Percentiles rank a stretch among this genome's conserved stretches.
Evolutionary conservation across 1,139 yeast species (phyloP).

Genomic region (Debaryomyces subglobosus): DNA sequence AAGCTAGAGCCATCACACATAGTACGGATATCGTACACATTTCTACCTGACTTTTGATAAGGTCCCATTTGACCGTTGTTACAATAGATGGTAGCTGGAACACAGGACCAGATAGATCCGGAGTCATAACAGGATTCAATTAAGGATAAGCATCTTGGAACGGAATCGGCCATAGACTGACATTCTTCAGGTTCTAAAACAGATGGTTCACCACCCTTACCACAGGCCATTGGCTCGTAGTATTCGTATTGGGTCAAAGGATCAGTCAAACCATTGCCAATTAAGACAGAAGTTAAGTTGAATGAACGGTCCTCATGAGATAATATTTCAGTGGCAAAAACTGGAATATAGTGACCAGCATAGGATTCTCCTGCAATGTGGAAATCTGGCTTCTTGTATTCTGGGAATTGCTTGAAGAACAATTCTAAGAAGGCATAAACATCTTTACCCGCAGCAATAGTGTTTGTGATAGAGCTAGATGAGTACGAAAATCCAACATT

Average conservation of each 20-base stretch:
- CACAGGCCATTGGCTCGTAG: constrained; percentile 98
- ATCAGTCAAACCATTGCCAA: constrained; percentile 96
- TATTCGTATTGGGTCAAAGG: constrained; percentile 85
- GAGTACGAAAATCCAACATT: constrained; percentile 83
- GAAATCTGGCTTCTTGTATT: constrained; percentile 68
- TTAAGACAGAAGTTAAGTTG: constrained; percentile 82
- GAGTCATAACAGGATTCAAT: constrained; percentile 80
- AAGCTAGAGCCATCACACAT: constrained; percentile 77
- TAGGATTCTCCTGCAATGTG: constrained; percentile 99
- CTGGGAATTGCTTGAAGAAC: constrained; percentile 90
- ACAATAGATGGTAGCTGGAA: constrained; percentile 92
- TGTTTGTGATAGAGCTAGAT: constrained; percentile 59
- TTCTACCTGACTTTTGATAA: constrained; percentile 85
- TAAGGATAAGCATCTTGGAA: constrained; percentile 81
- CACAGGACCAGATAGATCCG: constrained; percentile 85
- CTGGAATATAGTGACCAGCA: constrained; percentile 97
- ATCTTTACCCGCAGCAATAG: constrained; percentile 90
- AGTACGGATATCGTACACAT: constrained; percentile 90
- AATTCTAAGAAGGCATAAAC: constrained; percentile 89
- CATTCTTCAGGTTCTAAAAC: constrained; percentile 83
- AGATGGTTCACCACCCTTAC: constrained; percentile 85
- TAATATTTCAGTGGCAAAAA: constrained; percentile 84
- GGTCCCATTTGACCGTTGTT: constrained; percentile 87
- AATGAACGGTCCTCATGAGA: constrained; percentile 77
- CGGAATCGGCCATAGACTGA: constrained; percentile 66